Base-by-base conservation (phyloP, 768 basidiomycete genomes). In the Cantharellus cinnabarinus region DNA sequence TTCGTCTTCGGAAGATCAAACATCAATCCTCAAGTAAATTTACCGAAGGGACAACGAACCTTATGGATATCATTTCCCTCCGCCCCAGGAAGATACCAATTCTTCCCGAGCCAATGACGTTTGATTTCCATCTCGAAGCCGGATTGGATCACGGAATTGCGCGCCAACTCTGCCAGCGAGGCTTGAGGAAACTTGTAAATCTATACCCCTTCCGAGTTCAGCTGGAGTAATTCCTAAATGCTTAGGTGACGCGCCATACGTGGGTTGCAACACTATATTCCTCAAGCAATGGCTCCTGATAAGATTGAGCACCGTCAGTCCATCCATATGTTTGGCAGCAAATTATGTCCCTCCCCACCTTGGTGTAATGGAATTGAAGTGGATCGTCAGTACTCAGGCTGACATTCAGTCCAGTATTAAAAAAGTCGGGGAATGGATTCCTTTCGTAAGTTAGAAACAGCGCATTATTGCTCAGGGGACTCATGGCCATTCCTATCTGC, bases 51-150 rank as follows among this genome's bases (percentile, higher is more conserved):
- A n/a, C 14, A 1, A 64, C 71, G 7, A 50, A 85, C 90, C 80
- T 95, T 97, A 69, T 95, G 76, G 60, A 98, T 98, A 65, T 94
- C 89, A 68, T 99, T 99, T 2, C 95, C 95, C 3, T 81, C 81
- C 0, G 87, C 82, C 20, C 95, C 95, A 2, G 89, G 85, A 4
- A 91, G 75, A 70, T 90, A 98, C 89, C 90, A 99, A 59, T 84
- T 73, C 63, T 85, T 79, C 0, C 95, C 95, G 2, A 99, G 74
- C 90, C 90, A 93, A 68, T 88, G 90, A 5, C 88, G 82, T 72
- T 98, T 98, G 66, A 97, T 69, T 68, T 94, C 85, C 91, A 97
- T 98, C 71, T 99, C 95, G 68, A 97, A 98, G 1, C 95, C 95
- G 65, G 88, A 90, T 68, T 98, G 95, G 52, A 85, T 75, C 40